Evolutionary conservation across 768 basidiomycete genomes (phyloP), one percentile per base, ranked within the genome.

Genomic region (Xerocomellus dryophilus): DNA sequence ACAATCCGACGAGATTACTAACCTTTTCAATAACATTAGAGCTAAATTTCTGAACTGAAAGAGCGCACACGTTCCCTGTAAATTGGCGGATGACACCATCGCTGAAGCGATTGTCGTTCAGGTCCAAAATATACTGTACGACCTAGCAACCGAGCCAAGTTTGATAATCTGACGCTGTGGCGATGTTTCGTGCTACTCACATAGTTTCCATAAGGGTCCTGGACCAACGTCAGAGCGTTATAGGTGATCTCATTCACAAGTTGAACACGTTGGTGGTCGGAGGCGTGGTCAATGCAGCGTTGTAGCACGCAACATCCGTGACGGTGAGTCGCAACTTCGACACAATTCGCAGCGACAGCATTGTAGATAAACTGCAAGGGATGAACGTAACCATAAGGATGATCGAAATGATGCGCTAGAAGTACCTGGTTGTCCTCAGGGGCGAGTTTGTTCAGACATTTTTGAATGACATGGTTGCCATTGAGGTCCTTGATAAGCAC

Each of bases 1-100:
- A 12, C 25, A 42, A 34, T 15, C 27, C 10, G 11, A 39, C 9
- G 27, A n/a, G 0, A 18, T 12, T 0, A 56, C 73, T 10, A 36
- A 88, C 90, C 81, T 97, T 97, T 75, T 97, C 95, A 58, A 97
- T 95, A 56, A 99, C 97, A 70, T 99, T 99, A 57, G 96, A 98
- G 58, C 93, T 96, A 75, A 99, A 99, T 75, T 99, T 99, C 72
- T 99, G 97, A 15, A 98, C 96, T 6, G 95, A 98, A 49, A 99
- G 76, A 6, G 93, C 93, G 70, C 95, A 98, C 55, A 98, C 92
- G 66, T 99, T 98, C 63, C 97, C 97, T 49, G 91, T 77, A 73
- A 98, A 99, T 68, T 98, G 97, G 59, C 96, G 86, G 63, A 98
- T 98, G 62, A 99, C 91, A 45, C 80, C 96, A 73, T 98, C 96